These are phyloP conservation scores for Lophiostoma macrostomum DNA, from an alignment of 495 filamentous ascomycete species.

Conservation along the genomic window DNA sequence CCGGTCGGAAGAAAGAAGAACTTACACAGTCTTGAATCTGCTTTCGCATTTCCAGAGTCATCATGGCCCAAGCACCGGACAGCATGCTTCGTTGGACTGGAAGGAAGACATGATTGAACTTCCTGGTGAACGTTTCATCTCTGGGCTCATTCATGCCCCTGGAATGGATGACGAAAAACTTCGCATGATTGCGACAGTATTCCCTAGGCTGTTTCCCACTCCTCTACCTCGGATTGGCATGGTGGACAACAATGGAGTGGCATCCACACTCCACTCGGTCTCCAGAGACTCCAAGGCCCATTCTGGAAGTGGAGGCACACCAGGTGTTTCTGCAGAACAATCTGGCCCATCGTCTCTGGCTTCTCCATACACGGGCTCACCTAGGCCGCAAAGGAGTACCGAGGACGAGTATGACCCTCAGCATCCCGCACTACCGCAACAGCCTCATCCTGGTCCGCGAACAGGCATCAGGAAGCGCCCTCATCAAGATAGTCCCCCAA, in stretches of 20 bases:
- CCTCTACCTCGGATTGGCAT: slow-evolving; percentile 38
- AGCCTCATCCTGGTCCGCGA: slow-evolving; percentile 6
- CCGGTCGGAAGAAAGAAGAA: slow-evolving; percentile 43
- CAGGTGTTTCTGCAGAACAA: slow-evolving; percentile 15
- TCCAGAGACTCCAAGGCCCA: slow-evolving; percentile 30
- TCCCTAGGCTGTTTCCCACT: slow-evolving; percentile 45
- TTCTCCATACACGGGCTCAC: slow-evolving; percentile 26
- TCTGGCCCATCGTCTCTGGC: slow-evolving; percentile 29
- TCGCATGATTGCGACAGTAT: slow-evolving; percentile 54
- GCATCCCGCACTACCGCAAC: slow-evolving; percentile 33
- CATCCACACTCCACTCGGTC: slow-evolving; percentile 24
- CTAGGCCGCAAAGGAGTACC: slow-evolving; percentile 18
- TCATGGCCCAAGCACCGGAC: slow-evolving; percentile 48
- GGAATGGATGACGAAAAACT: slow-evolving; percentile 58
- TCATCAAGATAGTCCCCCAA: slow-evolving; percentile 16
- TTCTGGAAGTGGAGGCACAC: slow-evolving; percentile 1
- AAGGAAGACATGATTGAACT: slow-evolving; percentile 67
- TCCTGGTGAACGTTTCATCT: slow-evolving; percentile 52
- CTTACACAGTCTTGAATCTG: slow-evolving; percentile 59
- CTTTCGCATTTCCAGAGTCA: slow-evolving; percentile 64
- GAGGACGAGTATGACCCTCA: slow-evolving; percentile 49
- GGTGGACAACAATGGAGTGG: slow-evolving; percentile 34
- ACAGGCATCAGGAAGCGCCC: slow-evolving; percentile 6
- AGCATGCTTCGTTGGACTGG: slow-evolving; percentile 54
- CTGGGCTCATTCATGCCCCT: slow-evolving; percentile 45